Evolutionary conservation across 305 asterid species (phyloP), one percentile per base, ranked within the genome.

Genomic region (Andrographis paniculata): DNA sequence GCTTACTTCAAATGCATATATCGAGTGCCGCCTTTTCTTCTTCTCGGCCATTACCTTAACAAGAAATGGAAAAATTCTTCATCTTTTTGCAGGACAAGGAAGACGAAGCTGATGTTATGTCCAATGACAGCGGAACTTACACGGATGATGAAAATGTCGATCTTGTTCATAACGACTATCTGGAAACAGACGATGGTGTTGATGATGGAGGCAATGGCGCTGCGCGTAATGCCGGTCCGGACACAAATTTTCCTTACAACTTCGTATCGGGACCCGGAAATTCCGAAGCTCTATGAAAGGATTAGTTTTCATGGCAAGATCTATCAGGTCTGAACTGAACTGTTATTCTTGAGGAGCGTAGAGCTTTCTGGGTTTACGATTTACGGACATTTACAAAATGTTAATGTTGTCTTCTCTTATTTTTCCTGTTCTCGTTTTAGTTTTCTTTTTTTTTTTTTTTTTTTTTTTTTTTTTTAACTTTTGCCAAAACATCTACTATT

Each of bases 21-120:
- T n/a, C n/a, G n/a, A n/a, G n/a, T n/a, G n/a, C n/a, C n/a, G n/a
- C n/a, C n/a, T n/a, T n/a, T n/a, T n/a, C n/a, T n/a, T n/a, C n/a
- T n/a, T n/a, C n/a, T n/a, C n/a, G n/a, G n/a, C 9, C 8, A 33
- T 9, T 7, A 11, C n/a, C 12, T 6, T 27, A 10, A 6, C 33
- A 27, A 5, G 33, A 33, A 5, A 11, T 10, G 20, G 28, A 4
- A 9, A 18, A 3, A 11, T 13, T 42, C 20, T 19, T 40, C 42
- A 7, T 52, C 63, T 20, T 21, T 71, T 48, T 17, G 50, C 79
- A 85, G 94, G 86, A 70, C 48, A 94, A 81, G 14, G 87, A 52
- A 21, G 82, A 69, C 1, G 84, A 65, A 1, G 41, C 51, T 30
- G 60, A 68, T 65, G 69, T 72, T 0, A 70, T 61, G 53, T 52